Base-by-base conservation (phyloP, 2,329 filamentous ascomycete genomes). In the Aspergillus amoenus region DNA sequence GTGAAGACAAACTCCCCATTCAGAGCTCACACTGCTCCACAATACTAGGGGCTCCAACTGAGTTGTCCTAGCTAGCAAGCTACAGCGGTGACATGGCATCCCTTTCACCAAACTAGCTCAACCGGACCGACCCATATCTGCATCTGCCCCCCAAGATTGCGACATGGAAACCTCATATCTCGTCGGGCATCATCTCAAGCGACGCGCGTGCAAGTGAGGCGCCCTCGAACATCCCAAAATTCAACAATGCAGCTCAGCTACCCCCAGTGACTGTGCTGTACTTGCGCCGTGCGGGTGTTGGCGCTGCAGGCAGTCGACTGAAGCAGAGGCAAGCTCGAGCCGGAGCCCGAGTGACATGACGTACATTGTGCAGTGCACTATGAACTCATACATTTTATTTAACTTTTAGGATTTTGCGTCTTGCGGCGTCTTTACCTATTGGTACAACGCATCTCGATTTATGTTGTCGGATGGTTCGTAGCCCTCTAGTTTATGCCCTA, bases 181-280 rank as follows among this genome's bases (percentile, higher is more conserved):
- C 17, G 24, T 43, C 46, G 46, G 52, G 39, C 45, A 55, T 49
- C 52, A 55, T 42, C 21, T 41, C 41, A 49, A 42, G 15, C 18
- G 15, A 42, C 15, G 15, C 21, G 21, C 17, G 30, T 50, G 15
- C 34, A 50, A 50, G 34, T 40, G 32, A 50, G 47, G 47, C 34
- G 34, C 27, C 34, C 6, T 12, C 3, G 34, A n/a, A 3, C 22
- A 6, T 17, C 21, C 32, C 15, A 32, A 17, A 39, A 22, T 32
- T 24, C 21, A 13, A 5, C 47, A 13, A 18, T 48, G 45, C 30
- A 39, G 9, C 5, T 11, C 24, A 21, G 17, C 11, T 43, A 12
- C 21, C 9, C 27, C 27, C 9, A 4, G 27, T 9, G 27, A 15
- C 17, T 43, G 43, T 15, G 15, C n/a, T 32, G 12, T 17, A 46